Conservation (phyloP, 129 eudicot species). For the Arctium minus region DNA sequence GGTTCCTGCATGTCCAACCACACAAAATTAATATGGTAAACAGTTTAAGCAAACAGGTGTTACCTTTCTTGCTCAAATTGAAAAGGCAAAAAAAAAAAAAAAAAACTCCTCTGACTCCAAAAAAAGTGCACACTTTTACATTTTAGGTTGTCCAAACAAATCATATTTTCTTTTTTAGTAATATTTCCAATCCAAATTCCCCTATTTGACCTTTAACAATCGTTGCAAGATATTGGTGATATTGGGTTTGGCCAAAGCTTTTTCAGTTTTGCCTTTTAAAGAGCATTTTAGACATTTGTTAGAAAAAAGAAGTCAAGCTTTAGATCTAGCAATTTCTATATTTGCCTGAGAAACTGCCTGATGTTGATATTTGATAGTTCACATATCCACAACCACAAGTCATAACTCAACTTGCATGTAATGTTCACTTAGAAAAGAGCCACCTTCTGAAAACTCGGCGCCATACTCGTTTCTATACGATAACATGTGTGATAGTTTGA, state of each 20-base stretch:
- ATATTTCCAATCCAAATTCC: neutral
- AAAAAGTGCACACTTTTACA: neutral
- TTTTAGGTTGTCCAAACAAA: too few species aligned
- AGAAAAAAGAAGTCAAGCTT: neutral
- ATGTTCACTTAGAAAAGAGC: neutral
- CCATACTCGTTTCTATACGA: neutral
- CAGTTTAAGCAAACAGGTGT: neutral
- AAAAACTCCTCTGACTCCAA: too few species aligned
- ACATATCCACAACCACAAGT: neutral
- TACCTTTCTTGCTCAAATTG: neutral
- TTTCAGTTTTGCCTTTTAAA: neutral
- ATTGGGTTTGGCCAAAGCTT: neutral
- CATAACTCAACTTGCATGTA: neutral
- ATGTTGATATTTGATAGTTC: neutral
- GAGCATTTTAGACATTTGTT: neutral
- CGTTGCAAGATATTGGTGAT: neutral
- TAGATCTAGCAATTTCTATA: neutral
- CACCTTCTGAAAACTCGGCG: neutral
- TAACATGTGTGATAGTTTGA: neutral
- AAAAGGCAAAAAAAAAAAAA: too few species aligned
- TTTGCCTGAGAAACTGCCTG: neutral
- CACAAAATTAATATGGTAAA: neutral
- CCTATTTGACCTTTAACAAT: neutral
- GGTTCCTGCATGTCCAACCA: constrained; percentile 58
- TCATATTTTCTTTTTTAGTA: neutral